Conservation (phyloP, 768 basidiomycete genomes). For the Sarcodon sp. region DNA sequence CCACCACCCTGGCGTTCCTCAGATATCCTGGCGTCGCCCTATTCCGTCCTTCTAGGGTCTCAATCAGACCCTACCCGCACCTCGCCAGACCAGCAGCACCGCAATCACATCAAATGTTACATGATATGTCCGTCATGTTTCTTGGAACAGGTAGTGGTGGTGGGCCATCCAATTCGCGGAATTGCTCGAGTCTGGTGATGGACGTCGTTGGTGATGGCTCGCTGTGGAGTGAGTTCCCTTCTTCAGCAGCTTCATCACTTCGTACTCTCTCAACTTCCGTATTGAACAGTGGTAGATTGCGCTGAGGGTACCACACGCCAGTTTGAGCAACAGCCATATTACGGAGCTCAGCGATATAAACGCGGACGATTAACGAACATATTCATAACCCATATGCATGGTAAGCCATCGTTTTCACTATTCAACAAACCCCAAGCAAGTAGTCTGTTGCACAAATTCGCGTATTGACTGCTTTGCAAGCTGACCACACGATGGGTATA, state of each 20-base stretch:
- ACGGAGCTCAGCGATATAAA: constrained; percentile 17
- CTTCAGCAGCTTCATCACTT: background rate
- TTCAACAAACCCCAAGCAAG: no score
- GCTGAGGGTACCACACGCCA: constrained; percentile 72
- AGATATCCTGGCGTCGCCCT: no score
- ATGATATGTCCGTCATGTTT: constrained; percentile 48
- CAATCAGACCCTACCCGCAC: no score
- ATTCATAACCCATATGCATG: constrained; percentile 81
- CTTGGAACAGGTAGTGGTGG: constrained; percentile 70
- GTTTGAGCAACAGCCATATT: constrained; percentile 40
- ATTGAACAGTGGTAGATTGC: constrained; percentile 60
- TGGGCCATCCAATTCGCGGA: constrained; percentile 59
- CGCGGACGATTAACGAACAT: constrained; percentile 45
- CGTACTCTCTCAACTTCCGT: background rate
- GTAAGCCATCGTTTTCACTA: constrained; percentile 21
- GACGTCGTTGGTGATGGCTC: constrained; percentile 39
- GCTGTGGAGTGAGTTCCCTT: constrained; percentile 48
- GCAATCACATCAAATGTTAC: constrained; percentile 9
- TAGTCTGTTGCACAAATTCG: background rate
- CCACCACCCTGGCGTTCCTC: no score
- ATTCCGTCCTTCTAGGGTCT: no score
- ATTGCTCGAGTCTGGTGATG: constrained; percentile 63
- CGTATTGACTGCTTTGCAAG: constrained; percentile 16
- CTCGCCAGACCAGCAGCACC: no score
- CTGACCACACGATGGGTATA: constrained; percentile 68